Evolutionary conservation across 2,329 filamentous ascomycete genomes (phyloP).

Genomic region (Aureobasidium sp.): DNA sequence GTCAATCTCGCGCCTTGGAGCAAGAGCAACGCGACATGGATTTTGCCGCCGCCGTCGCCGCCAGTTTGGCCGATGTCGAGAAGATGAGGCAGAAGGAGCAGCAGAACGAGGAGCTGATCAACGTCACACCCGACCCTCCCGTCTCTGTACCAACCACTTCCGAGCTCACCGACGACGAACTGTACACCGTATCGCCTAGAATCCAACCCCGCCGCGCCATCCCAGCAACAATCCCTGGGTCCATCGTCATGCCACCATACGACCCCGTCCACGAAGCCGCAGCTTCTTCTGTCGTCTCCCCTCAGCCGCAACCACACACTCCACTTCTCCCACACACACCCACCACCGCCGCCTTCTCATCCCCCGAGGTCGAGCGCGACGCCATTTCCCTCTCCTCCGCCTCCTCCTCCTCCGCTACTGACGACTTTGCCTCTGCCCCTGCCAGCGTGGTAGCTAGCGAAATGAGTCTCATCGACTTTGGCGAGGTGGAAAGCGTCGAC

Average conservation of each 20-base stretch:
- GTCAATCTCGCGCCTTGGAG: slow-evolving; percentile 11
- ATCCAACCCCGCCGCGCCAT: slow-evolving; percentile 12
- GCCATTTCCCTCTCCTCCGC: neutral
- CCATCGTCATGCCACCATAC: slow-evolving; percentile 13
- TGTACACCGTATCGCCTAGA: slow-evolving; percentile 25
- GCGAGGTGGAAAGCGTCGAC: slow-evolving; percentile 24
- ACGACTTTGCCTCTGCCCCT: neutral
- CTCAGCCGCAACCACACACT: neutral
- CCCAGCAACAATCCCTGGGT: neutral
- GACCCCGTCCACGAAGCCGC: slow-evolving; percentile 27
- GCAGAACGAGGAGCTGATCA: slow-evolving; percentile 14
- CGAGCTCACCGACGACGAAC: slow-evolving; percentile 19
- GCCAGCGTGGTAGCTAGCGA: slow-evolving; percentile 19
- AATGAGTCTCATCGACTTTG: slow-evolving; percentile 25
- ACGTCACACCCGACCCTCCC: slow-evolving; percentile 20
- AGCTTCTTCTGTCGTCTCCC: slow-evolving; percentile 14
- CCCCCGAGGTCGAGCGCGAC: slow-evolving; percentile 1
- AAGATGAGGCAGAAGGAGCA: slow-evolving; percentile 19
- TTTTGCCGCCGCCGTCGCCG: slow-evolving; percentile 26
- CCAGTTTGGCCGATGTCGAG: slow-evolving; percentile 21
- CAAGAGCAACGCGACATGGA: slow-evolving; percentile 21
- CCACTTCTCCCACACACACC: neutral
- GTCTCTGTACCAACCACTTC: neutral
- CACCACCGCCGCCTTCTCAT: neutral
- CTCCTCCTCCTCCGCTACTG: neutral